phyloP scores from a whole-genome alignment of 495 filamentous ascomycete genomes.

The Podospora bellae-mahoneyi region DNA sequence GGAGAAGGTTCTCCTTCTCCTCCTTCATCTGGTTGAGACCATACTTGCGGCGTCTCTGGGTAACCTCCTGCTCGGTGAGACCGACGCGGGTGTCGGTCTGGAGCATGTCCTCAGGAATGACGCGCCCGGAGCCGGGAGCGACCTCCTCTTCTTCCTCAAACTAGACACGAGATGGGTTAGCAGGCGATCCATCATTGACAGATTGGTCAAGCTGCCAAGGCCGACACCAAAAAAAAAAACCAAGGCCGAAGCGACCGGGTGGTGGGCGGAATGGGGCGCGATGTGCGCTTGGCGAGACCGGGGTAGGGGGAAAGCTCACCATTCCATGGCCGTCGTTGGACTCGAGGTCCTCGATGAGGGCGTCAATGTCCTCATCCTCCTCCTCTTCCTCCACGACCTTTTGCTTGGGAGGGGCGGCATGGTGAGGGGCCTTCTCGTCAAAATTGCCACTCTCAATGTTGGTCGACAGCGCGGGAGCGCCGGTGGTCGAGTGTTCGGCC shows the following conservation, averaged over 20 bases:
- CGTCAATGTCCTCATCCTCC: constrained; percentile 71
- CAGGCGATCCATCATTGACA: neutral
- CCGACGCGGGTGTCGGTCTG: constrained; percentile 67
- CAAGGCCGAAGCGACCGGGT: neutral
- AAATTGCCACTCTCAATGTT: constrained; percentile 54
- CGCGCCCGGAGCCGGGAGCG: constrained; percentile 47
- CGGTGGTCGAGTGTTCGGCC: constrained; percentile 46
- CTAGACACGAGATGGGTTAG: constrained; percentile 23
- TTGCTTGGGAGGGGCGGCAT: constrained; percentile 33
- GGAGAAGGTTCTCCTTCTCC: constrained; percentile 77
- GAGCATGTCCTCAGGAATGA: constrained; percentile 59
- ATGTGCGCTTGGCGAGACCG: neutral
- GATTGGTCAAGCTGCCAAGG: constrained; percentile 4
- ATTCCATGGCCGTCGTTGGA: constrained; percentile 62
- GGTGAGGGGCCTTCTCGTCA: constrained; percentile 50
- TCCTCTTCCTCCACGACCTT: constrained; percentile 54
- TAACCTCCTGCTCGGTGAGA: constrained; percentile 69
- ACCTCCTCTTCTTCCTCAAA: constrained; percentile 57
- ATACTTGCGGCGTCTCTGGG: constrained; percentile 67
- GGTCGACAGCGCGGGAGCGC: constrained; percentile 50
- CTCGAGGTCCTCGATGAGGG: constrained; percentile 78
- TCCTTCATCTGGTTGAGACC: constrained; percentile 87
- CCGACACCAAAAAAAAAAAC: neutral
- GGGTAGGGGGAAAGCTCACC: constrained; percentile 24
- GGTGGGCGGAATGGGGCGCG: neutral